A percentile compares a stretch with the other conserved stretches of the same genome.
Evolutionary conservation across 371 early-diverging fungal genomes (phyloP).

Genomic region (Lichtheimia ornata): DNA sequence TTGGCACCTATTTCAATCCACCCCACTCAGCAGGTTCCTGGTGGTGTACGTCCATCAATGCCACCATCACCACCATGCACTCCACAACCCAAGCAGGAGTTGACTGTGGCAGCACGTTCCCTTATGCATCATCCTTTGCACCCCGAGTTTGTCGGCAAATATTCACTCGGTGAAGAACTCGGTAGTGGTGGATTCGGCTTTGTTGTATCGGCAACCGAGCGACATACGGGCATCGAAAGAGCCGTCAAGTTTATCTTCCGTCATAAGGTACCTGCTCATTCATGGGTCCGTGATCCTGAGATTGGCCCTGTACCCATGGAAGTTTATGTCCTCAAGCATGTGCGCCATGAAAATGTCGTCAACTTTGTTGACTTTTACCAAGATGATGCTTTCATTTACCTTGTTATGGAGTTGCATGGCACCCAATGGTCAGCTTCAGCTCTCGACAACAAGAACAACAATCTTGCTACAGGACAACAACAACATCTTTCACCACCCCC

Average conservation of each 20-base stretch:
- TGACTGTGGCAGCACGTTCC: slow-evolving; percentile 45
- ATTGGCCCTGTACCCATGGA: slow-evolving; percentile 77
- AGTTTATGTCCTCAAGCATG: slow-evolving; percentile 69
- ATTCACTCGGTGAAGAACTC: slow-evolving; percentile 66
- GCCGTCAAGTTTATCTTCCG: slow-evolving; percentile 84
- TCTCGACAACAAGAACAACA: background rate
- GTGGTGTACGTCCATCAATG: background rate
- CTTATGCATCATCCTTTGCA: slow-evolving; percentile 46
- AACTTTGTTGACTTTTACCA: slow-evolving; percentile 66
- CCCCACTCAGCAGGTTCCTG: slow-evolving; percentile 12
- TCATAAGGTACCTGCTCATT: slow-evolving; percentile 59
- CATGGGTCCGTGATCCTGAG: slow-evolving; percentile 64
- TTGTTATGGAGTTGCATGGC: slow-evolving; percentile 84
- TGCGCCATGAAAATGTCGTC: slow-evolving; percentile 73
- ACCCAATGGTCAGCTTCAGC: slow-evolving; percentile 54
- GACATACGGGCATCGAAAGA: slow-evolving; percentile 55
- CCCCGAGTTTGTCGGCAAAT: slow-evolving; percentile 54
- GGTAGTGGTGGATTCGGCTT: slow-evolving; percentile 85
- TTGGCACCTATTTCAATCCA: slow-evolving; percentile 25
- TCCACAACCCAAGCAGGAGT: slow-evolving; percentile 26
- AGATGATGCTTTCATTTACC: slow-evolving; percentile 65
- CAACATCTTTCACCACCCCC: background rate
- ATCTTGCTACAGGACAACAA: background rate
- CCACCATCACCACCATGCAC: slow-evolving; percentile 32
- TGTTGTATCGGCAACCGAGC: slow-evolving; percentile 66